phyloP scores from a whole-genome alignment of 2,329 filamentous ascomycete species.

The Apiospora aurea region DNA sequence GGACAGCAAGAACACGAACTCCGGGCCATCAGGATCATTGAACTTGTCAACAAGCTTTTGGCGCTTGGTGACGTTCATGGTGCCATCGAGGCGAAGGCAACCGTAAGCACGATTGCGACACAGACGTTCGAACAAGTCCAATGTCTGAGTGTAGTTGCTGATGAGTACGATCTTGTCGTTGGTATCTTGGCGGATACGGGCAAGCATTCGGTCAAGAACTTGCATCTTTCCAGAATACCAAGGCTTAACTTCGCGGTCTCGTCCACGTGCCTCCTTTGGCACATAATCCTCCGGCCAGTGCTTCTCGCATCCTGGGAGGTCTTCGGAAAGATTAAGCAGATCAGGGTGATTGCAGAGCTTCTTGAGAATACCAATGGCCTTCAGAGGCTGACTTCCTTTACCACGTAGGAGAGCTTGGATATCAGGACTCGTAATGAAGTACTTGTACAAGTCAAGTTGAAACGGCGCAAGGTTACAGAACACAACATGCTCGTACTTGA shows the following conservation, averaged over 20 bases:
- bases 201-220: slow-evolving; percentile 97
- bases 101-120: slow-evolving; percentile 88
- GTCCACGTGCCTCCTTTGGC: slow-evolving; percentile 83
- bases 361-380: slow-evolving; percentile 95
- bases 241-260: slow-evolving; percentile 89
- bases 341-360: slow-evolving; percentile 99
- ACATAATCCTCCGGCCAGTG: slow-evolving; percentile 87
- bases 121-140: slow-evolving; percentile 91
- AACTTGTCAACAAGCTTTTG: slow-evolving; percentile 98
- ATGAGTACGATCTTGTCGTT: slow-evolving; percentile 99
- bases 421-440: slow-evolving; percentile 94
- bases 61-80: slow-evolving; percentile 97
- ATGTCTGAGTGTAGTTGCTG: slow-evolving; percentile 96
- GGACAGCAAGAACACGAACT: slow-evolving; percentile 95
- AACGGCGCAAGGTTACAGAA: slow-evolving; percentile 96
- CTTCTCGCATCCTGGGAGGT: slow-evolving; percentile 86
- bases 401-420: slow-evolving; percentile 91
- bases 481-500: slow-evolving; percentile 99
- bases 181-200: slow-evolving; percentile 91
- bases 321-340: slow-evolving; percentile 80
- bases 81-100: slow-evolving; percentile 88
- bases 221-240: slow-evolving; percentile 99
- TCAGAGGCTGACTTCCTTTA: slow-evolving; percentile 94
- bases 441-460: slow-evolving; percentile 92
- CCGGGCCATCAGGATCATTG: slow-evolving; percentile 87